These are phyloP conservation scores for Paramecium primaurelia DNA, from an alignment of 73 alveolate species.

Conservation along the genomic window DNA sequence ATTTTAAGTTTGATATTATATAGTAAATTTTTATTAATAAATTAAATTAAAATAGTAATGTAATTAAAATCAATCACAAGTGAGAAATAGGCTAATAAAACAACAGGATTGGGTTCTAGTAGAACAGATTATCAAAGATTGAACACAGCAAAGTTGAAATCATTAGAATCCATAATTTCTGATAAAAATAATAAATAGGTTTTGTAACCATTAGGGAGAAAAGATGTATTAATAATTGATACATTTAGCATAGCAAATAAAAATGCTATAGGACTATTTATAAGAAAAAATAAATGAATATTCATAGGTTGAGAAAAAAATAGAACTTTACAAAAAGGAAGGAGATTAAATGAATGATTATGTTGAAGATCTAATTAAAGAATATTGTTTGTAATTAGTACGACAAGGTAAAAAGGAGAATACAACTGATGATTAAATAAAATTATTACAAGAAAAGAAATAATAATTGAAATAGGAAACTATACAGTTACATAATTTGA, in stretches of 20 bases:
- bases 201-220: neutral
- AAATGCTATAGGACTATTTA: neutral
- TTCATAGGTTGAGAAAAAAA: neutral
- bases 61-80: neutral
- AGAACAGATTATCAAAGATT: neutral
- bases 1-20: neutral
- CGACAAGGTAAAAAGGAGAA: neutral
- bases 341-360: constrained; percentile 25
- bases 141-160: neutral
- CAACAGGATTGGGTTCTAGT: constrained; percentile 16
- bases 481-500: constrained; percentile 18
- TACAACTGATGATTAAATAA: neutral
- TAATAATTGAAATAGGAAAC: constrained; percentile 10
- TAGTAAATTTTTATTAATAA: neutral
- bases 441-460: neutral
- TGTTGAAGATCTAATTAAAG: constrained; percentile 26
- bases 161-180: neutral
- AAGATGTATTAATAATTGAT: neutral
- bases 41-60: neutral
- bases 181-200: neutral
- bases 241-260: neutral
- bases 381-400: neutral
- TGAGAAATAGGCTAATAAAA: neutral
- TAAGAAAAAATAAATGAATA: neutral
- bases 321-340: constrained; percentile 14